Conservation (phyloP, 2,329 filamentous ascomycete species). For the Fusarium sp. region DNA sequence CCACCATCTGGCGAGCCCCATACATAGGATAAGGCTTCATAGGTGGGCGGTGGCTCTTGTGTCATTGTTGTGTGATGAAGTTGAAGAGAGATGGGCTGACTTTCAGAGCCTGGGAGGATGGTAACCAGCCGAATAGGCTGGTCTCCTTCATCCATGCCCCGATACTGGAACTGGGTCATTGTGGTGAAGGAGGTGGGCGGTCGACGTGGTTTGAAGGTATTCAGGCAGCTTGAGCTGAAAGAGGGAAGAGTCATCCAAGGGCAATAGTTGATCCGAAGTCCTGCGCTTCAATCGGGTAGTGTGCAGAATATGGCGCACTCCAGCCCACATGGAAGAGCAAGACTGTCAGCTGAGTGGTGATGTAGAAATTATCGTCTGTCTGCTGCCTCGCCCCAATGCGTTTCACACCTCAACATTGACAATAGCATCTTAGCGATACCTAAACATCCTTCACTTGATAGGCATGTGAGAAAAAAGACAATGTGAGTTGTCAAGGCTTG, state of each 20-base stretch:
- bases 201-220: not conserved
- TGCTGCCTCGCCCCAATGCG: not conserved
- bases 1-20: not conserved
- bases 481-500: not conserved
- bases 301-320: not conserved
- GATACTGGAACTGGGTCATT: not conserved
- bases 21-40: not conserved
- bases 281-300: not conserved
- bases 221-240: not conserved
- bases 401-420: not conserved
- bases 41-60: not conserved
- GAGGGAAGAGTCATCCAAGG: not conserved
- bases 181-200: not conserved
- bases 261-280: not conserved
- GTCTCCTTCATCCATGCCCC: not conserved
- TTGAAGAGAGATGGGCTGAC: not conserved
- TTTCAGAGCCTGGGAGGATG: not conserved
- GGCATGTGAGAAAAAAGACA: not conserved
- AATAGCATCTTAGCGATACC: not conserved
- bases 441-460: not conserved
- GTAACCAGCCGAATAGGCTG: not conserved
- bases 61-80: not conserved
- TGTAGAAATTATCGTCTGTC: not conserved
- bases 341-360: not conserved
- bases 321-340: not conserved